phyloP scores from a whole-genome alignment of 768 basidiomycete species.

The Psilocybe azurescens region DNA sequence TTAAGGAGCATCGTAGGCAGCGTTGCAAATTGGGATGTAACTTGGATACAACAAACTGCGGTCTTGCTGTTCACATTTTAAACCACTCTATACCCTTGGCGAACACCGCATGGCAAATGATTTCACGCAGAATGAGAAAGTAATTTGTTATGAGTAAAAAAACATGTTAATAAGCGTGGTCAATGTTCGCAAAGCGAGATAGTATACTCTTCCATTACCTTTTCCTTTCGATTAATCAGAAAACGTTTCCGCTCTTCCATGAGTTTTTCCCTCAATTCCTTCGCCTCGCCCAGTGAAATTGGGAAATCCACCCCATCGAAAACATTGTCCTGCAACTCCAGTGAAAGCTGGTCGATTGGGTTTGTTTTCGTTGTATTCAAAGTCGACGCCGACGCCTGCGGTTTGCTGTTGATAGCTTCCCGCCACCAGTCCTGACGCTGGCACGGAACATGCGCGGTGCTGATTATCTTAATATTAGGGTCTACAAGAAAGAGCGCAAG shows the following conservation, averaged over 20 bases:
- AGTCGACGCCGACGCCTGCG: too few species aligned
- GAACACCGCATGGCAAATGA: too few species aligned
- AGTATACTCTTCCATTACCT: too few species aligned
- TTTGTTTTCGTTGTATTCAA: too few species aligned
- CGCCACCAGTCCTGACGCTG: conserved; percentile 38
- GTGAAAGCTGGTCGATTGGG: conserved; percentile 12
- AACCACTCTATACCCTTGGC: too few species aligned
- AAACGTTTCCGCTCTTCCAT: background rate
- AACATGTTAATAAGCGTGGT: too few species aligned
- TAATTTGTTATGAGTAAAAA: background rate
- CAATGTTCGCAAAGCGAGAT: background rate
- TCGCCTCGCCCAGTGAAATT: background rate
- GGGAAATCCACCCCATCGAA: conserved; percentile 4
- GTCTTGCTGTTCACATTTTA: too few species aligned
- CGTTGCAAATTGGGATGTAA: too few species aligned
- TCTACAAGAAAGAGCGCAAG: conserved; percentile 50
- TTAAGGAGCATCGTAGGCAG: too few species aligned
- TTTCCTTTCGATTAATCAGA: too few species aligned
- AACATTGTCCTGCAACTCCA: conserved; percentile 19
- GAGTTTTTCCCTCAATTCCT: background rate
- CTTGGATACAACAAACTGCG: too few species aligned
- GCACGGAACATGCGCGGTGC: conserved; percentile 35
- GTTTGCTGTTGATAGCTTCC: conserved; percentile 11
- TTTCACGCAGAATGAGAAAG: too few species aligned
- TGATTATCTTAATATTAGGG: conserved; percentile 33